Base-by-base conservation (phyloP, 2,329 filamentous ascomycete species). In the Erysiphe pulchra region DNA sequence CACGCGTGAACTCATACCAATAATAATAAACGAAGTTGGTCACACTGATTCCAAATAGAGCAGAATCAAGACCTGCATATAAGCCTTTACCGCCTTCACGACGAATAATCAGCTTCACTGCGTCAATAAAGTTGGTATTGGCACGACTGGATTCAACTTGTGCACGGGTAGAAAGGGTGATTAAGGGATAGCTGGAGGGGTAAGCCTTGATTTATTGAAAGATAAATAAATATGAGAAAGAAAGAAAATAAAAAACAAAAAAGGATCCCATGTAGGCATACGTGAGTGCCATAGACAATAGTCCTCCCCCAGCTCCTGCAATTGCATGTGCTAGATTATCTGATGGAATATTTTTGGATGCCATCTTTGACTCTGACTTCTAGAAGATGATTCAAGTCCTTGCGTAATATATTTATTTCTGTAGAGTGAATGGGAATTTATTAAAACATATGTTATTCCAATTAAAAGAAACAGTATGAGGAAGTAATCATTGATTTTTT, bases 1-100 rank as follows among this genome's bases (percentile, higher is more conserved):
- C 71, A 48, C 86, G 77, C 50, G 85, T 90, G 82, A 84, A 98
- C 66, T 98, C 90, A 64, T 95, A 98, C 87, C 83, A 98, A 70
- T 95, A 98, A 67, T 98, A 98, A 70, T 98, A 98, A 42, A 98
- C 87, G 60, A 98, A 98, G 68, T 98, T 98, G 56, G 90, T 98
- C 54, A 98, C 78, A 62, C 81, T 90, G 67, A 98, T 95, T 61
- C 90, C 90, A 62, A 98, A 94, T 41, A 98, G 70, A 45, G 90
- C 90, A 50, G 82, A 92, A 62, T 92, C 84, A 48, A 98, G 74
- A 38, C 90, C 90, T 7, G 90, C 77, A 61, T 95, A 98, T 33
- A 98, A 75, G 31, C 90, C 90, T 2, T 73, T 67, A 47, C 94
- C 66, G 55, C 90, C 90, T 64, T 98, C 90, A 54, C 90, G 81